A percentile compares a stretch with the other conserved stretches of the same genome.
phyloP scores from a whole-genome alignment of 2,329 filamentous ascomycete species.

The Aureobasidium sp. region DNA sequence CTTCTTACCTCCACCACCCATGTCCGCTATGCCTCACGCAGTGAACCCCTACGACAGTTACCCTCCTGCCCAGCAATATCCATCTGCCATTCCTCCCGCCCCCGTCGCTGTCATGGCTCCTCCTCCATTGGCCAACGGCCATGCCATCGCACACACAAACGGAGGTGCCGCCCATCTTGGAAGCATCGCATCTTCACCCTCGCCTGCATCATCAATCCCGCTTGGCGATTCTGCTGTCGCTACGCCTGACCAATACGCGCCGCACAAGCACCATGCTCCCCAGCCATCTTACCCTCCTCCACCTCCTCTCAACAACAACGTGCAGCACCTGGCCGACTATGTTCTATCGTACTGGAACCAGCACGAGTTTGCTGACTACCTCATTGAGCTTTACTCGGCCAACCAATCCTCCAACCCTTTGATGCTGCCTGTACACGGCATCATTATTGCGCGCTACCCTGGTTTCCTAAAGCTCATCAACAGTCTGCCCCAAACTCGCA shows the following conservation, averaged over 20 bases:
- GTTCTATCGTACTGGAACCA: constrained; percentile 15
- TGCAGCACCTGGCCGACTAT: constrained; percentile 13
- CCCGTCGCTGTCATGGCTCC: background rate
- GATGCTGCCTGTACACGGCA: constrained; percentile 15
- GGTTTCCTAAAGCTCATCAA: constrained; percentile 9
- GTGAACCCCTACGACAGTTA: background rate
- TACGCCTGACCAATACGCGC: background rate
- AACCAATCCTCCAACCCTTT: background rate
- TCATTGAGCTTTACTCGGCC: constrained; percentile 14
- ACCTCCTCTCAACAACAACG: constrained; percentile 14
- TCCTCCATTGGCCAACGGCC: background rate
- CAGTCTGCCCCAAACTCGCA: background rate
- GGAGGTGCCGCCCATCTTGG: background rate
- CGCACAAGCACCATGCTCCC: constrained; percentile 18
- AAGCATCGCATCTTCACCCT: constrained; percentile 2
- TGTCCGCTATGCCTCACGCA: background rate
- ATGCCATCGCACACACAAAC: background rate
- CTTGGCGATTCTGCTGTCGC: constrained; percentile 2
- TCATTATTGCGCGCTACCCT: constrained; percentile 17
- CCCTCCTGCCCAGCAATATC: background rate
- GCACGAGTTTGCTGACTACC: constrained; percentile 18
- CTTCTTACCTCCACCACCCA: background rate
- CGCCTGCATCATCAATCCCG: background rate
- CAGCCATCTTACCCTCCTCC: constrained; percentile 25
- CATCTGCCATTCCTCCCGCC: background rate